Evolutionary conservation across 139 green algal genomes (phyloP).

Genomic region (Chlamydomonas sp.): DNA sequence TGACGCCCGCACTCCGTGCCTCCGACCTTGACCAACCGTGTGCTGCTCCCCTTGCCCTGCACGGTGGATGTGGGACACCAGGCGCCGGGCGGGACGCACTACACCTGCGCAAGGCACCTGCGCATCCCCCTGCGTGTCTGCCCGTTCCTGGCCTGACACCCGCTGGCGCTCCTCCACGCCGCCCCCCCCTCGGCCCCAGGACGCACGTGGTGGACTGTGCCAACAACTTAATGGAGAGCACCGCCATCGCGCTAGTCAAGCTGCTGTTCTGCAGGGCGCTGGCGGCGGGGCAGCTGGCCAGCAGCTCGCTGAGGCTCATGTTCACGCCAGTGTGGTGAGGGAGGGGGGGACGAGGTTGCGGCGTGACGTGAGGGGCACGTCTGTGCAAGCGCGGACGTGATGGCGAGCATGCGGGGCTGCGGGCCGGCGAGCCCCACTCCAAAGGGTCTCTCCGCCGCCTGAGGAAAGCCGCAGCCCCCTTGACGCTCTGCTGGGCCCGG

Average conservation of each 20-base stretch:
- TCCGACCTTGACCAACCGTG: too few relatives aligned
- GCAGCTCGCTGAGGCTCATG: conserved; percentile 15
- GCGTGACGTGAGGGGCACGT: not conserved
- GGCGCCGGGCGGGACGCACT: too few relatives aligned
- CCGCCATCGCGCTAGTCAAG: conserved; percentile 32
- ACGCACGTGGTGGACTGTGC: conserved; percentile 40
- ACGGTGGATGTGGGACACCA: too few relatives aligned
- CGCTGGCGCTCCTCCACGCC: too few relatives aligned
- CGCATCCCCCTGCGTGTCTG: too few relatives aligned
- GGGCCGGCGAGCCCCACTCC: not conserved
- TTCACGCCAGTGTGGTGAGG: conserved; percentile 37
- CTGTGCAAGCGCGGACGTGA: not conserved
- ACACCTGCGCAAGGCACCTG: too few relatives aligned
- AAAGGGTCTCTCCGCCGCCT: not conserved
- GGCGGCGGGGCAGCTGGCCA: not conserved
- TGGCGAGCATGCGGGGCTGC: not conserved
- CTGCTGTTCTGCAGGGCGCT: conserved; percentile 25
- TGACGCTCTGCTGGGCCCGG: not conserved
- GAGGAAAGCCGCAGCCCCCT: too few relatives aligned
- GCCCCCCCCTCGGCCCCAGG: not conserved
- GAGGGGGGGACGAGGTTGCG: not conserved
- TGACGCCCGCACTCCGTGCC: too few relatives aligned
- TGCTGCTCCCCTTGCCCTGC: too few relatives aligned
- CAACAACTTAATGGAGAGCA: conserved; percentile 22
- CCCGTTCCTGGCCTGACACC: too few relatives aligned